These are phyloP conservation scores for Podospora pseudocomata DNA, from an alignment of 495 filamentous ascomycete species.

Conservation along the genomic window DNA sequence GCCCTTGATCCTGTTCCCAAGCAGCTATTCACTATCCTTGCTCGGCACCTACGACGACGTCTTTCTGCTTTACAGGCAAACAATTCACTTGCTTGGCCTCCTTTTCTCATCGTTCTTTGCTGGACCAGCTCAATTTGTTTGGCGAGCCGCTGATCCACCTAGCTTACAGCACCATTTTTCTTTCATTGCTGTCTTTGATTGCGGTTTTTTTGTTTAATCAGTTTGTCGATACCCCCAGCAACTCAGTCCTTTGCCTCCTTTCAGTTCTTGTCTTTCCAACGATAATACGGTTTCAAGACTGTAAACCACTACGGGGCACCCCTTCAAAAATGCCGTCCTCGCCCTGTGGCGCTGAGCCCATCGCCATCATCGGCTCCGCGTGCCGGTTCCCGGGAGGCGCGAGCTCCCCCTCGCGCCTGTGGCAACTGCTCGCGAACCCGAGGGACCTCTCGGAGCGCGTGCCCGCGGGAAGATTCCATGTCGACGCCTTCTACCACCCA, in stretches of 20 bases:
- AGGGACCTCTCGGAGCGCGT: slow-evolving; percentile 43
- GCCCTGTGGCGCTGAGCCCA: slow-evolving; percentile 42
- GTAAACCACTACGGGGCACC: not conserved
- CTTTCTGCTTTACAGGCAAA: not conserved
- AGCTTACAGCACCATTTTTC: not conserved
- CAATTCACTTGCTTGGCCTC: not conserved
- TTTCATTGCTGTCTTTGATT: not conserved
- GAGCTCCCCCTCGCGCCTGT: slow-evolving; percentile 49
- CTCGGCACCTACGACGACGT: not conserved
- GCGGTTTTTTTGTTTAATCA: not conserved
- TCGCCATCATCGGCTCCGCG: slow-evolving; percentile 57
- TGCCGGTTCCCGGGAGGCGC: slow-evolving; percentile 59
- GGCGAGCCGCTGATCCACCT: not conserved
- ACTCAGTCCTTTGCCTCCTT: not conserved
- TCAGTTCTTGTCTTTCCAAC: not conserved
- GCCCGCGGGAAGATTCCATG: slow-evolving; percentile 50
- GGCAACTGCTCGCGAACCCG: slow-evolving; percentile 42
- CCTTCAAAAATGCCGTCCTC: slow-evolving; percentile 24
- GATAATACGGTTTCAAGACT: not conserved
- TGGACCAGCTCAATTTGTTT: not conserved
- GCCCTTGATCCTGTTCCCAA: not conserved
- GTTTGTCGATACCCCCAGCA: not conserved
- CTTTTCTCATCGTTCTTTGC: not conserved
- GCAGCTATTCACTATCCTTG: not conserved
- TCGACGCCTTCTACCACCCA: slow-evolving; percentile 48